Base-by-base conservation (phyloP, 1,284 basidiomycete species). In the Fomitopsis schrenkii region DNA sequence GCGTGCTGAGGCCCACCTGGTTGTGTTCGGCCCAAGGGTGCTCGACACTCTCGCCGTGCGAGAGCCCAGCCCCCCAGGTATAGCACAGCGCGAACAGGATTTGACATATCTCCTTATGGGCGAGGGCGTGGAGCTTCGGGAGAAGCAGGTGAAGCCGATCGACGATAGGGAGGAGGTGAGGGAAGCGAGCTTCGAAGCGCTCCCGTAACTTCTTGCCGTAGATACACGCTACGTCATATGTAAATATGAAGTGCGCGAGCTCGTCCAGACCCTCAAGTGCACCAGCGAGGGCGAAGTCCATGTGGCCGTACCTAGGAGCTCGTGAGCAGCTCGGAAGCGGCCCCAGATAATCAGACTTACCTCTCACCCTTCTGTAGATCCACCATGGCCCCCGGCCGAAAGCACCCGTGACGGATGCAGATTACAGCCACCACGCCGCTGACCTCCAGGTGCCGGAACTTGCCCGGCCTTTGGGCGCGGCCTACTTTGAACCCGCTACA, bases 391-490 rank as follows among this genome's bases (percentile, higher is more conserved):
- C 44, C 44, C 5, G 44, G 44, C 10, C 44, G n/a, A n/a, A 53
- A 53, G 35, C 50, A 53, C 19, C 28, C 50, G 14, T 53, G 50
- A 4, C 50, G 50, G 4, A 53, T 53, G 50, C 50, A 53, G 12
- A 33, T 53, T 3, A 53, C 28, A 12, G 71, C 0, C 64, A 65
- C 44, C n/a, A 45, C 44, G 6, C 44, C 44, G 7, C 75, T 60
- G 56, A 75, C 14, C 30, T 53, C 50, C 19, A 53, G 28, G 35
- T 53, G n/a, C 8, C 44, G 44, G 19, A 45, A 45, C 10, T 45
- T 45, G 15, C 44, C 44, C 5, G 22, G 22, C 22, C 22, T 22
- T 22, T 22, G 22, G 22, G 22, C 22, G 22, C 22, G 22, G 22
- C 22, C 44, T 8, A 45, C 44, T 22, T 45, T 45, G 44, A 45